phyloP scores from a whole-genome alignment of 345 rosid species.

The Jatropha curcas region DNA sequence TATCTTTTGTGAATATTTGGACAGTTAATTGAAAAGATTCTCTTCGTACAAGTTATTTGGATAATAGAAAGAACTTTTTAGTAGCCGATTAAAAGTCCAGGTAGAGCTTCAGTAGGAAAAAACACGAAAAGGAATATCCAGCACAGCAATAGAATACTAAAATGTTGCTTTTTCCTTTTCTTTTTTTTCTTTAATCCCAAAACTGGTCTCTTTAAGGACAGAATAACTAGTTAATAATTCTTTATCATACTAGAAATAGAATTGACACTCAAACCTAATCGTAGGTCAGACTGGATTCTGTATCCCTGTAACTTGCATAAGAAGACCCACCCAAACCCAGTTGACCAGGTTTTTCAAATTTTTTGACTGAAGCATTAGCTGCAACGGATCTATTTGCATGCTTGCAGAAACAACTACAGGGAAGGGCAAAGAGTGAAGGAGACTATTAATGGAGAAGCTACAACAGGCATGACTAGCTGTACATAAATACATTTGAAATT shows the following conservation, averaged over 20 bases:
- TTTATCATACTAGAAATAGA: neutral
- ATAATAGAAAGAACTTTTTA: too few relatives aligned
- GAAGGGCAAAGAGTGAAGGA: neutral
- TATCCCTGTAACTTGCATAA: neutral
- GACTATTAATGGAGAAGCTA: slow-evolving; percentile 12
- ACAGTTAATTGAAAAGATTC: too few relatives aligned
- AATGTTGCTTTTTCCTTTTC: too few relatives aligned
- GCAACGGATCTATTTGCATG: neutral
- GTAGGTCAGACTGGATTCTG: neutral
- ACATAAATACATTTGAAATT: slow-evolving; percentile 33
- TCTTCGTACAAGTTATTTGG: too few relatives aligned
- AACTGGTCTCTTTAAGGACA: neutral
- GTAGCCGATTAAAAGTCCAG: too few relatives aligned
- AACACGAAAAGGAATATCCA: too few relatives aligned
- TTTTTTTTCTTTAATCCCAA: neutral
- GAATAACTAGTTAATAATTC: too few relatives aligned
- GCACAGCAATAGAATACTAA: neutral
- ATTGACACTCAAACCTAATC: neutral
- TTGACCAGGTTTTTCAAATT: neutral
- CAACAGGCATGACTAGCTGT: slow-evolving; percentile 30
- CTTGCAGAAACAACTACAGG: neutral
- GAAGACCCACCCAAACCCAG: neutral
- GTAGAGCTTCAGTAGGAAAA: too few relatives aligned
- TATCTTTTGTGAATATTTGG: too few relatives aligned
- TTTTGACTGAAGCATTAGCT: neutral